Percentiles rank a stretch among this genome's conserved stretches.
phyloP scores from a whole-genome alignment of 2,329 filamentous ascomycete genomes.

The Paramyrothecium sp. region DNA sequence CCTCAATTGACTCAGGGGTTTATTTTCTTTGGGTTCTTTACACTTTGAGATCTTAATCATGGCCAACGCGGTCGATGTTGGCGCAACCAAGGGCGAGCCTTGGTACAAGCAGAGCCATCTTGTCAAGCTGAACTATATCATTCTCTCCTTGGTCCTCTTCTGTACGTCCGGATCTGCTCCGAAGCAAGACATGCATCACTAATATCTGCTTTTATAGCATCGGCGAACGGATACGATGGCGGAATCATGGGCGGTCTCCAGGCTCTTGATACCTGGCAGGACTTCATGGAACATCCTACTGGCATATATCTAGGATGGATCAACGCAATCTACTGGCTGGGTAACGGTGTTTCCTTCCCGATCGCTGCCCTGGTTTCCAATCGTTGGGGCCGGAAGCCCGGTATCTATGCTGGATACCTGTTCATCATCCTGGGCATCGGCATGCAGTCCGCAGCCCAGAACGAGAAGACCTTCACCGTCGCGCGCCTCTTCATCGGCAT shows the following conservation, averaged over 20 bases:
- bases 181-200: not conserved
- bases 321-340: conserved; percentile 25
- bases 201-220: conserved; percentile 17
- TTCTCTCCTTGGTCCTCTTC: conserved; percentile 18
- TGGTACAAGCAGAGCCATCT: not conserved
- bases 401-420: conserved; percentile 16
- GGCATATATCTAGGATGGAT: conserved; percentile 24
- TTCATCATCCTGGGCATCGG: conserved; percentile 25
- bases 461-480: conserved; percentile 32
- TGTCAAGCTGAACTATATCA: not conserved
- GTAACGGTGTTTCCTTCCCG: conserved; percentile 28
- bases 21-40: no score
- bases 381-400: conserved; percentile 5
- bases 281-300: conserved; percentile 28
- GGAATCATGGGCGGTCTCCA: conserved; percentile 34
- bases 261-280: conserved; percentile 30
- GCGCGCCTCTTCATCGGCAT: conserved; percentile 31
- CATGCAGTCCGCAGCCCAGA: conserved; percentile 23
- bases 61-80: no score
- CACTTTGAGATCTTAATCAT: no score
- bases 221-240: conserved; percentile 33
- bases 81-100: not conserved
- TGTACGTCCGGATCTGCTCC: not conserved
- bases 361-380: conserved; percentile 18
- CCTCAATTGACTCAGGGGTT: no score